phyloP scores from a whole-genome alignment of 345 rosid genomes.

The Syzygium aromaticum region DNA sequence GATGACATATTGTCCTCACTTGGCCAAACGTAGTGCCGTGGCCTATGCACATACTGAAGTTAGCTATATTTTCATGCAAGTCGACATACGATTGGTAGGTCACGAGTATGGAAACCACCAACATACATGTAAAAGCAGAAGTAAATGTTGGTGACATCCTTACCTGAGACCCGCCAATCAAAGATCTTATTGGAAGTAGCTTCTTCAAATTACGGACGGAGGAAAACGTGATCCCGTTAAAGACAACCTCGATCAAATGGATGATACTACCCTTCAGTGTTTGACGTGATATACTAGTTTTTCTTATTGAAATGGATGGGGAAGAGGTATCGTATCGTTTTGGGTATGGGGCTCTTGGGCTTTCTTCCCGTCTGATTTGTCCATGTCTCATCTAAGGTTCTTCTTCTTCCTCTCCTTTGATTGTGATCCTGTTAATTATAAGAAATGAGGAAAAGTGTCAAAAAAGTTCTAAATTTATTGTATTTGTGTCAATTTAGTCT shows the following conservation, averaged over 20 bases:
- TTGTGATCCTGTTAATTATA: no score
- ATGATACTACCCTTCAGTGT: not conserved
- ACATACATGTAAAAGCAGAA: not conserved
- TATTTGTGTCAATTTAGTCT: rapidly evolving
- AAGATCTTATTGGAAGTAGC: not conserved
- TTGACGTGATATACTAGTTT: no score
- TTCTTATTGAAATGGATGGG: no score
- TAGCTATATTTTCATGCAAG: not conserved
- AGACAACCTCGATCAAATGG: no score
- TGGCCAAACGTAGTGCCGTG: not conserved
- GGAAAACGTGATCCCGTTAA: not conserved
- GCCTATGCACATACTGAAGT: not conserved
- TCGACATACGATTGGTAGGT: not conserved
- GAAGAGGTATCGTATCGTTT: no score
- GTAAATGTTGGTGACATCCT: not conserved
- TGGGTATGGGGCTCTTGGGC: no score
- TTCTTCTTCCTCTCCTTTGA: not conserved
- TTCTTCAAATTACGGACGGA: no score
- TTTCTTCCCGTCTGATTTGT: no score
- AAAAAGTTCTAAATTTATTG: no score
- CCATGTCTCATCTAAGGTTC: no score
- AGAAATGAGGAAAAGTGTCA: not conserved
- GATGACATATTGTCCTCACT: no score
- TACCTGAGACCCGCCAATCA: not conserved
- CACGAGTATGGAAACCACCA: not conserved